phyloP scores from a whole-genome alignment of 2,329 filamentous ascomycete genomes.

The Neurospora crassa region DNA sequence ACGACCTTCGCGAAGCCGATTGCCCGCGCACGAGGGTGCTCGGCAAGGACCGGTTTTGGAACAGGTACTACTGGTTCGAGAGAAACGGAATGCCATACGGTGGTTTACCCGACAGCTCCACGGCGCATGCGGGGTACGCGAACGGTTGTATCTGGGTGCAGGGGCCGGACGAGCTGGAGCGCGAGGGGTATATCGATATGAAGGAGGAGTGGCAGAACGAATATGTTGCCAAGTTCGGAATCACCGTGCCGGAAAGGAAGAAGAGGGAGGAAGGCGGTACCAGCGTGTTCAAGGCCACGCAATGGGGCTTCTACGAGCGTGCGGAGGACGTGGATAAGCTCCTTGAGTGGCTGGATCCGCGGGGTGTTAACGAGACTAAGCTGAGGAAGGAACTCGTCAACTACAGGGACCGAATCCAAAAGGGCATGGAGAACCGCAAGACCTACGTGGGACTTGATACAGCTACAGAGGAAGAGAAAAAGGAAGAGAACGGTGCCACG shows the following conservation, averaged over 20 bases:
- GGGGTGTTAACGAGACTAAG: conserved; percentile 77
- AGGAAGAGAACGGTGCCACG: conserved; percentile 14
- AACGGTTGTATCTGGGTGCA: conserved; percentile 97
- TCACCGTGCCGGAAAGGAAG: conserved; percentile 81
- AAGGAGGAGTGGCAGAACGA: conserved; percentile 59
- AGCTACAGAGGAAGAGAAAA: conserved; percentile 28
- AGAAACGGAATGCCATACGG: conserved; percentile 95
- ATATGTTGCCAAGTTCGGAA: conserved; percentile 67
- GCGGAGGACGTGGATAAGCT: conserved; percentile 68
- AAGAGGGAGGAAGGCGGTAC: conserved; percentile 75
- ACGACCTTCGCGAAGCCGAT: conserved; percentile 87
- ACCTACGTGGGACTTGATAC: conserved; percentile 49
- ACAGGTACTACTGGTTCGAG: conserved; percentile 98
- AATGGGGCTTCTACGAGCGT: conserved; percentile 91
- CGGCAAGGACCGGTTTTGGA: conserved; percentile 94
- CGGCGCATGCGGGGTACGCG: conserved; percentile 76
- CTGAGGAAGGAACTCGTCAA: conserved; percentile 75
- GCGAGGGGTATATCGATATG: conserved; percentile 77
- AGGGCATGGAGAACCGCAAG: conserved; percentile 72
- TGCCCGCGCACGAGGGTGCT: conserved; percentile 83
- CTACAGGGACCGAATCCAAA: conserved; percentile 66
- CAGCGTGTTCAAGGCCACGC: conserved; percentile 62
- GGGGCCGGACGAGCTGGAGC: conserved; percentile 82
- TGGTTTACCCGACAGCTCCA: conserved; percentile 80
- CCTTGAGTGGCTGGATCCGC: conserved; percentile 79